Base-by-base conservation (phyloP, 805 yeast species). In the Maudiozyma serrabonitensis region DNA sequence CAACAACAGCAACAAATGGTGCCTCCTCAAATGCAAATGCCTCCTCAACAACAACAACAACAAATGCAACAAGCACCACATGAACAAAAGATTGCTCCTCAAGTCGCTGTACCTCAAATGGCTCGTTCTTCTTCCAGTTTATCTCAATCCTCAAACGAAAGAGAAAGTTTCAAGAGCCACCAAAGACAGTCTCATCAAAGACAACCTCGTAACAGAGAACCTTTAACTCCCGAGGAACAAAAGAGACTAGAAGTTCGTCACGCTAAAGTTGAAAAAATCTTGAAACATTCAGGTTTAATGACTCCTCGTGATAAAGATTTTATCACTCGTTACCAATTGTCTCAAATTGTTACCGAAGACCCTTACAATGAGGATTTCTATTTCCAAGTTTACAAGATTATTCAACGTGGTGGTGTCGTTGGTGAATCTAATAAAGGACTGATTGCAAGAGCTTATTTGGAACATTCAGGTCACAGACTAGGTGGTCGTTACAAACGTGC, bases 341-440 rank as follows among this genome's bases (percentile, higher is more conserved):
- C 96, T 46, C 96, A 90, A 66, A 85, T 93, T 68, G 96, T 93
- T 46, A 86, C 96, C 11, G 97, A 90, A 50, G 98, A 93, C 68
- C 99, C 99, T 13, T 87, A 86, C 68, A 88, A 87, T 62, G 99
- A 93, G 68, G 99, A 93, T 71, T 93, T 91, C 63, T 93, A 93
- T 64, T 87, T 84, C 62, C 98, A 93, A 68, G 96, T 93, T 41
- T 87, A 80, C 69, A 85, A 90, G 60, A 80, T 84, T 55, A 73
- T 86, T 54, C 82, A 83, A 60, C 74, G 75, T 48, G 75, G 75
- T 48, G 68, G 67, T 48, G 41, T 54, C 35, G 56, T 60, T 26
- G 62, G 61, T n/a, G 69, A 66, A 47, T 74, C 81, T 3, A 79
- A 76, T 53, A 78, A 76, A 57, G 87, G 82, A 65, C 79, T 85